Evolutionary conservation across 192 early-diverging fungal species (phyloP).

Genomic region (Obelidium mucronatum): DNA sequence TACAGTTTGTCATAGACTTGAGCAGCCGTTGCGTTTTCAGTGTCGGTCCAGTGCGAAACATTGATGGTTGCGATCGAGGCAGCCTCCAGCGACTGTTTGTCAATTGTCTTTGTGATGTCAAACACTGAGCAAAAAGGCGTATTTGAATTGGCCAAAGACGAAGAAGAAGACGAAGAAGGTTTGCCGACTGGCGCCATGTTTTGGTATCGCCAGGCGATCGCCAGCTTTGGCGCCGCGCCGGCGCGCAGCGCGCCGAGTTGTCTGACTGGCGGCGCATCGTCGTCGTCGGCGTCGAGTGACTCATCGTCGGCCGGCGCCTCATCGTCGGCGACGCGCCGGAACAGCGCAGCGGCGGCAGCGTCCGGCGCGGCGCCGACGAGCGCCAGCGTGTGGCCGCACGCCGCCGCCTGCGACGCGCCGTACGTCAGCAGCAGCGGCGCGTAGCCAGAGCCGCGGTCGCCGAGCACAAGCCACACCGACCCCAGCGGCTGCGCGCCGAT

Average conservation of each 20-base stretch:
- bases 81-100: conserved; percentile 50
- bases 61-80: conserved; percentile 37
- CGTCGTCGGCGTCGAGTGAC: conserved; percentile 49
- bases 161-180: conserved; percentile 64
- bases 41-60: conserved; percentile 21
- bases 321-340: conserved; percentile 30
- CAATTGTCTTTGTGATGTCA: conserved; percentile 84
- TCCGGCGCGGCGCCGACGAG: conserved; percentile 49
- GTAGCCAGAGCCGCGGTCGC: conserved; percentile 84
- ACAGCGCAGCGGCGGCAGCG: conserved; percentile 58
- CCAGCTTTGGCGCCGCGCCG: conserved; percentile 77
- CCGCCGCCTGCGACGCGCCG: conserved; percentile 87
- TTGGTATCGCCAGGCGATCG: conserved; percentile 96
- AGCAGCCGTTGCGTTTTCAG: conserved; percentile 3
- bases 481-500: conserved; percentile 86
- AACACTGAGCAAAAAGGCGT: conserved; percentile 79
- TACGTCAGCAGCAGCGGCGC: conserved; percentile 80
- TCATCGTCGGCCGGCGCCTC: conserved; percentile 60
- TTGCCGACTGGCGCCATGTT: conserved; percentile 50
- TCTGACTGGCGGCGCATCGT: conserved; percentile 18
- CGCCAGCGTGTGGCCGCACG: conserved; percentile 72
- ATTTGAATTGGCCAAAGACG: conserved; percentile 86
- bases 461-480: conserved; percentile 75
- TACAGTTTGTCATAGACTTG: conserved; percentile 46
- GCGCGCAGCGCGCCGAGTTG: conserved; percentile 43